Conservation (phyloP, 2,329 filamentous ascomycete species). For the Tothia fuscella region DNA sequence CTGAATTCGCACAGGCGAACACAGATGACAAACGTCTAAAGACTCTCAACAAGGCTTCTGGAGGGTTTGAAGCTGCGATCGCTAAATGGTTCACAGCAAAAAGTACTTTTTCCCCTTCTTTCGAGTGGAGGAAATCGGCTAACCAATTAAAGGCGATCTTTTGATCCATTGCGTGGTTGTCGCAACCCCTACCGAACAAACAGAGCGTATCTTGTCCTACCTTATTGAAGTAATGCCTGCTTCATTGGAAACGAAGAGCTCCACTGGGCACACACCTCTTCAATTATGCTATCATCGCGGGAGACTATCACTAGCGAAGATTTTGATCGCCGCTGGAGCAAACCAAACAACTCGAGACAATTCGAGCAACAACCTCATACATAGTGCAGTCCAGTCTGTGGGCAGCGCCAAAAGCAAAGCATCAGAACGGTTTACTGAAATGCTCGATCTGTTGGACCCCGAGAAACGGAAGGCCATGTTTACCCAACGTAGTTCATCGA, state of each 20-base stretch:
- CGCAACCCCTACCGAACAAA: constrained; percentile 25
- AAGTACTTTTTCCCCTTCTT: constrained; percentile 35
- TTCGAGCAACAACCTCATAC: constrained; percentile 47
- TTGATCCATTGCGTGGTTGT: constrained; percentile 43
- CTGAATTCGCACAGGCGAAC: constrained; percentile 53
- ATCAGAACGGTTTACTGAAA: constrained; percentile 16
- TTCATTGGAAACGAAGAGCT: constrained; percentile 48
- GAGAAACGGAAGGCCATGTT: constrained; percentile 47
- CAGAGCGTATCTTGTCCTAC: constrained; percentile 50
- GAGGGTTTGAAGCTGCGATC: constrained; percentile 53
- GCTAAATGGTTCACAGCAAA: constrained; percentile 47
- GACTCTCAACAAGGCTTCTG: constrained; percentile 45
- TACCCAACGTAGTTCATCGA: constrained; percentile 34
- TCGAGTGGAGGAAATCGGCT: too few species aligned
- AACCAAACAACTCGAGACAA: constrained; percentile 54
- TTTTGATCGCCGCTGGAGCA: constrained; percentile 55
- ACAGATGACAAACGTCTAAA: constrained; percentile 50
- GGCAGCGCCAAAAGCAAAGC: neutral
- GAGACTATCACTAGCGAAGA: constrained; percentile 42
- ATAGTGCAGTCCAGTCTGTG: constrained; percentile 23
- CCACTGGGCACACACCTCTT: constrained; percentile 51
- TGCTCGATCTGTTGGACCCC: constrained; percentile 48
- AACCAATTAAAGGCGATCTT: constrained; percentile 44
- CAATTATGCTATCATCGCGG: constrained; percentile 51
- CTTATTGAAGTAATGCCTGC: constrained; percentile 51